A percentile compares a stretch with the other conserved stretches of the same genome.
Conservation (phyloP, 352 stramenopile genomes). For the Globisporangium spinosum region DNA sequence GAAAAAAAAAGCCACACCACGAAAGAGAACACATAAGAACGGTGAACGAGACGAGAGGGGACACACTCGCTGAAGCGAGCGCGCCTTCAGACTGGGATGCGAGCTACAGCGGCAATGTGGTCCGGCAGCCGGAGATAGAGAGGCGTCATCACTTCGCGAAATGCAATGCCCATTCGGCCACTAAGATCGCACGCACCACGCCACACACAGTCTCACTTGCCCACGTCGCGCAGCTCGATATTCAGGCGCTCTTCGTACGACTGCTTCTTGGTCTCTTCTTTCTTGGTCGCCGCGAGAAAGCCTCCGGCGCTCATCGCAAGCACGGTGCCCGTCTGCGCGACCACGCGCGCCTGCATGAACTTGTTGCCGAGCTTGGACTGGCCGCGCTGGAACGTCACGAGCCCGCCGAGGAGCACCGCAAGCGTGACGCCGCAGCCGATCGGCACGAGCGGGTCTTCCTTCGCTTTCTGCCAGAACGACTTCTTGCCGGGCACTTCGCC, state of each 20-base stretch:
- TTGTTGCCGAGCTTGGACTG: conserved; percentile 75
- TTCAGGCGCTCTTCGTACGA: conserved; percentile 72
- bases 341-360: conserved; percentile 82
- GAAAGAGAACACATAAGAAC: neutral
- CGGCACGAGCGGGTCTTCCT: conserved; percentile 77
- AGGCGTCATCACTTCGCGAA: too few species aligned
- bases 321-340: conserved; percentile 66
- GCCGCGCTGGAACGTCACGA: conserved; percentile 65
- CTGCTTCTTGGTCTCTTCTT: conserved; percentile 46
- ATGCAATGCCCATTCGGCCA: neutral
- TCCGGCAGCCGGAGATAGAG: too few species aligned
- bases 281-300: conserved; percentile 41
- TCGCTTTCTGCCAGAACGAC: conserved; percentile 55
- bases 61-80: neutral
- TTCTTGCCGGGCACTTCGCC: conserved; percentile 57
- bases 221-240: conserved; percentile 44
- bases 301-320: conserved; percentile 55
- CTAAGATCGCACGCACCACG: too few species aligned
- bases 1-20: neutral
- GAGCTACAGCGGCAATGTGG: too few species aligned
- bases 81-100: too few species aligned
- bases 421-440: conserved; percentile 63
- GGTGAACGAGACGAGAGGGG: neutral
- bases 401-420: conserved; percentile 58
- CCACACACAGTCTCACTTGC: conserved; percentile 17